phyloP scores from a whole-genome alignment of 78 protist genomes.

The Dictyostelium intermedium region DNA sequence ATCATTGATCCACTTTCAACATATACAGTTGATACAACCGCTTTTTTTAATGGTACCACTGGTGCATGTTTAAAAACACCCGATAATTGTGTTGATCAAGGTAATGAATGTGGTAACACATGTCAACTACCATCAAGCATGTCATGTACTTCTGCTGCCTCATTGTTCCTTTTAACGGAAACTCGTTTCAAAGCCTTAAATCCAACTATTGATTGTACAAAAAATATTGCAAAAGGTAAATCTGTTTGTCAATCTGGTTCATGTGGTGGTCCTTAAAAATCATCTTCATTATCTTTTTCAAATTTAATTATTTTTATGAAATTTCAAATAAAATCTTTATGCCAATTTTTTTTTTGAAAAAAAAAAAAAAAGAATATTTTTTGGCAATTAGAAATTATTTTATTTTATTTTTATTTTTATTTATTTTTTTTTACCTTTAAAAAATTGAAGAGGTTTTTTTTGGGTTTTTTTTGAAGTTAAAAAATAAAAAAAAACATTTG shows the following conservation, averaged over 20 bases:
- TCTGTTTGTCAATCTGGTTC: slow-evolving; percentile 3
- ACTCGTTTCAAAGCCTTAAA: background rate
- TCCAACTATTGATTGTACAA: background rate
- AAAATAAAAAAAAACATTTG: too few species aligned
- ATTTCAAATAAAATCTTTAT: too few species aligned
- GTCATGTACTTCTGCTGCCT: background rate
- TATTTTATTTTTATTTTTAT: too few species aligned
- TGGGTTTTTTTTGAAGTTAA: too few species aligned
- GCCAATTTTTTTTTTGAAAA: too few species aligned
- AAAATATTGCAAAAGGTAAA: background rate
- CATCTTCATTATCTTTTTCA: too few species aligned
- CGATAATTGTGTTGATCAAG: background rate
- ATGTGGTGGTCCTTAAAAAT: slow-evolving; percentile 27
- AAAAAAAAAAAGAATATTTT: too few species aligned
- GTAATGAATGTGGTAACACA: slow-evolving; percentile 7
- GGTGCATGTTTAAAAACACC: background rate
- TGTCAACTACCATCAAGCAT: background rate
- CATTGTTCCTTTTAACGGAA: background rate
- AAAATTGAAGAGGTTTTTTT: too few species aligned
- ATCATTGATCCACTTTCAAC: background rate
- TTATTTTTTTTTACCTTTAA: too few species aligned
- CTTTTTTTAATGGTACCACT: background rate
- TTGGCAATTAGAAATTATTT: too few species aligned
- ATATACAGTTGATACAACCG: background rate
- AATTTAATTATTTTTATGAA: too few species aligned